These are phyloP conservation scores for Microstegium vimineum DNA, from an alignment of 176 grass and related monocot genomes.

Conservation along the genomic window DNA sequence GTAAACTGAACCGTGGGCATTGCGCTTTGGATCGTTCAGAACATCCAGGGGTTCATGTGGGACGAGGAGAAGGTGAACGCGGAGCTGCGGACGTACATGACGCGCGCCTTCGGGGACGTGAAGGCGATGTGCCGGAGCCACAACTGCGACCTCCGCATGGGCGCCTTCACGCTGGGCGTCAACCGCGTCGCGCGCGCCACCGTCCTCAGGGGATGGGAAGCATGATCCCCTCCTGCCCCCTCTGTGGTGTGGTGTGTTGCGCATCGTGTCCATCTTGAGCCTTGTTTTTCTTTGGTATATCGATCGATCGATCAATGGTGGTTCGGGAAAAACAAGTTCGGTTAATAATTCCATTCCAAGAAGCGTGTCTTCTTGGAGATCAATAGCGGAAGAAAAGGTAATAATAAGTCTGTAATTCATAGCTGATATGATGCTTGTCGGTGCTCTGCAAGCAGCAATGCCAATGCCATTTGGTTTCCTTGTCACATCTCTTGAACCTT, in stretches of 20 bases:
- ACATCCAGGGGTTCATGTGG: conserved; percentile 99
- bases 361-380: conserved; percentile 3
- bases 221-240: too few relatives aligned
- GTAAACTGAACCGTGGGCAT: not conserved
- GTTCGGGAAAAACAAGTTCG: not conserved
- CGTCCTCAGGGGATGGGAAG: conserved; percentile 80
- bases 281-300: not conserved
- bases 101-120: conserved; percentile 58
- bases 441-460: conserved; percentile 12
- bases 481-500: not conserved
- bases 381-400: not conserved
- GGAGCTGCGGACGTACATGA: conserved; percentile 88
- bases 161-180: conserved; percentile 92
- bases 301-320: not conserved
- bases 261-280: not conserved
- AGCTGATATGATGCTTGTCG: conserved; percentile 14
- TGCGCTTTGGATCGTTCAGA: conserved; percentile 39
- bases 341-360: conserved; percentile 17
- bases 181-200: conserved; percentile 91
- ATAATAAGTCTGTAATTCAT: conserved; percentile 11
- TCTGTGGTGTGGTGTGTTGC: too few relatives aligned
- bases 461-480: not conserved
- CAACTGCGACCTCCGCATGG: conserved; percentile 93
- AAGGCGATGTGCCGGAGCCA: conserved; percentile 80
- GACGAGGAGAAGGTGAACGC: conserved; percentile 85